Base-by-base conservation (phyloP, 768 basidiomycete genomes). In the Suillus americanus region DNA sequence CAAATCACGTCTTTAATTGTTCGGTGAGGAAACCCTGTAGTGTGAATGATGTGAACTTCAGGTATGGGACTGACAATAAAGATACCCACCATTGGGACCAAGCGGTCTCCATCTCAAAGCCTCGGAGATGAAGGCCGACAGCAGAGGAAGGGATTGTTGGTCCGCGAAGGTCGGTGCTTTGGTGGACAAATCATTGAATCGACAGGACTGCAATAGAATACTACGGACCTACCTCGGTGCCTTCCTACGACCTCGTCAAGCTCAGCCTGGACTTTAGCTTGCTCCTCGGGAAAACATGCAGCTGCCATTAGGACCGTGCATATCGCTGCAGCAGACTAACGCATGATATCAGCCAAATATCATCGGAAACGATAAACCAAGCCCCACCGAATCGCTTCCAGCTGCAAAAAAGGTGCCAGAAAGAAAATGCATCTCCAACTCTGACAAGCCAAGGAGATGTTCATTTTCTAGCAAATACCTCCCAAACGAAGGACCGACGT, bases 1-100 rank as follows among this genome's bases (percentile, higher is more conserved):
- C 62, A 63, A 25, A 63, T 38, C 33, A 62, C 25, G 18, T 62
- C 62, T 38, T 62, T 40, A 12, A 37, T 51, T n/a, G 53, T 54
- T 10, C 62, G 56, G 25, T 63, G 62, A 43, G 62, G 62, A 38
- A 60, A 51, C 23, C 50, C 46, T 48, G 23, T 12, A 51, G 50
- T 5, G 50, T 18, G 16, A 51, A 51, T 51, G 28, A 10, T 8
- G 50, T 51, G 28, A 51, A 30, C 28, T 51, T 51, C 28, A 51
- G 50, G 8, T 10, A 18, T 18, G 16, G 25, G 16, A 51, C 25
- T 8, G 16, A 30, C 50, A 28, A 28, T 28, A 14, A 28, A 51
- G 16, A 50, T 51, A 51, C 28, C 8, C 28, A 51, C 50, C 50
- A 51, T 30, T 28, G 16, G 50, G 50, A 28, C 50, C 25, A 9